Conservation (phyloP, 2,329 filamentous ascomycete genomes). For the Tolypocladium amazonense region DNA sequence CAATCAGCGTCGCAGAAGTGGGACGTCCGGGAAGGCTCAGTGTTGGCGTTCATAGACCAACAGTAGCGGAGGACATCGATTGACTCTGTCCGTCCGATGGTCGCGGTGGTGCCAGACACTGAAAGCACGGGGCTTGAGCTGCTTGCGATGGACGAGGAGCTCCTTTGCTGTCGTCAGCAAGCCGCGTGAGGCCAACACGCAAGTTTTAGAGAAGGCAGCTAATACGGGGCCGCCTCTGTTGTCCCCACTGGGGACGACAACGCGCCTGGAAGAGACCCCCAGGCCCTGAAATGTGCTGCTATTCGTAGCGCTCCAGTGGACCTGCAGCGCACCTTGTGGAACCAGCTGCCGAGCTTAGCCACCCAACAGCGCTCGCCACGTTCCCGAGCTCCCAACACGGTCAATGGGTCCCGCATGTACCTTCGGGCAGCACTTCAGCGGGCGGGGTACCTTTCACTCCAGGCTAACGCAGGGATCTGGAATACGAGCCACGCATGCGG, state of each 20-base stretch:
- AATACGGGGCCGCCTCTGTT: neutral
- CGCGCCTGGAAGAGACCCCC: neutral
- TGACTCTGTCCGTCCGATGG: neutral
- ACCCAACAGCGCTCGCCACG: constrained; percentile 1
- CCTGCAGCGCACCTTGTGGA: neutral
- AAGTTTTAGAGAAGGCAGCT: neutral
- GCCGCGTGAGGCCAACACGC: neutral
- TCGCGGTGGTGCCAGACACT: neutral
- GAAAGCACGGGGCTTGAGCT: neutral
- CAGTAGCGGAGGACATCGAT: neutral
- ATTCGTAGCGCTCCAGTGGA: neutral
- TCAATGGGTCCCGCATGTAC: neutral
- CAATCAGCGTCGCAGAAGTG: neutral
- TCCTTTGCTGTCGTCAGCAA: neutral
- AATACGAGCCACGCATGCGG: neutral
- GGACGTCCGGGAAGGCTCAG: neutral
- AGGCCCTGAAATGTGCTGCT: neutral
- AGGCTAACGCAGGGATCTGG: neutral
- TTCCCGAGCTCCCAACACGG: neutral
- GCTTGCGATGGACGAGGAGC: neutral
- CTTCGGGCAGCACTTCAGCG: neutral
- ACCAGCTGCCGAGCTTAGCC: neutral
- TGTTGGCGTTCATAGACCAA: neutral
- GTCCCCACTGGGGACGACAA: neutral
- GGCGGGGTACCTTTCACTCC: neutral